Base-by-base conservation (phyloP, 257 asterid genomes). In the Solanum okadae region DNA sequence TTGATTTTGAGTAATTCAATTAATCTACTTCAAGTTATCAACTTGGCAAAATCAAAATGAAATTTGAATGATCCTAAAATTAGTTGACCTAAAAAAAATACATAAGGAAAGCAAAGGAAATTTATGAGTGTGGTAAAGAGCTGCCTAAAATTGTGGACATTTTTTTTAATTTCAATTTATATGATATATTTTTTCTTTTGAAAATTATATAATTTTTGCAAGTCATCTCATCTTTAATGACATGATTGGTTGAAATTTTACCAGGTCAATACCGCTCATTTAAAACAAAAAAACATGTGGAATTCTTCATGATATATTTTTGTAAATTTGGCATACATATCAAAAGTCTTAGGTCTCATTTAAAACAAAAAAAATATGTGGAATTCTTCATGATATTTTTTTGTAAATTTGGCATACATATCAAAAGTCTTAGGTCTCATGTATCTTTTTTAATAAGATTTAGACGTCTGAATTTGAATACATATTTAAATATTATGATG, bases 381-480 rank as follows among this genome's bases (percentile, higher is more conserved):
- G 8, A 35, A 35, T 35, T 35, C 38, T 35, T 35, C 38, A 35
- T 35, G 38, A 35, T 35, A 35, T 5, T 5, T 35, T 35, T 35
- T 35, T 35, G 38, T 35, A 35, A 35, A 34, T 34, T 34, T 34
- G 35, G 35, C 35, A 34, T 34, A 5, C 35, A 4, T 34, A 34
- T 34, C 35, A 35, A 35, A 35, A 35, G 37, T 35, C 7, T 5
- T 35, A 10, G 44, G 44, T 38, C 44, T 38, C 11, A 38, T 38
- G 42, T 46, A 13, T 46, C 16, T 0, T 4, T 13, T 22, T 8
- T 59, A 59, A 59, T 59, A 20, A 59, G 12, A 59, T 59, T 59
- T 8, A 1, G 2, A 59, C 0, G 13, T 61, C 0, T 22, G 0
- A 23, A 61, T 61, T 4, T 61, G 5, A 4, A 23, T 61, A 1